Evolutionary conservation across 768 basidiomycete genomes (phyloP).

Genomic region (Mycena indigotica): DNA sequence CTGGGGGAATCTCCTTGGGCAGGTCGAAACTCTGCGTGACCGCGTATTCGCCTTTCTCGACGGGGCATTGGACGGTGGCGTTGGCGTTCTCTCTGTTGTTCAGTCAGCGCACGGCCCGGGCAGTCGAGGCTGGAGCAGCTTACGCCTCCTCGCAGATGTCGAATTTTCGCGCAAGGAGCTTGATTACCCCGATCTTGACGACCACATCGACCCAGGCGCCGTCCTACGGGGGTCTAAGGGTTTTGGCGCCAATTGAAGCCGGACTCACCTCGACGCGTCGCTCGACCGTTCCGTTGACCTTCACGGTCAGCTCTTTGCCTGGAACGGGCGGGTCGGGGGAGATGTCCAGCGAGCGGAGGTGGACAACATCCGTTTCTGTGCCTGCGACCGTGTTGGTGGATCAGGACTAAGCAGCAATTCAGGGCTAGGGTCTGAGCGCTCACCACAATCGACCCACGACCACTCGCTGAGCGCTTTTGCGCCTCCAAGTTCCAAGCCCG

Average conservation of each 20-base stretch:
- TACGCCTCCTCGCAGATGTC: conserved; percentile 92
- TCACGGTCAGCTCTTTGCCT: conserved; percentile 84
- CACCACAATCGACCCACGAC: too few relatives aligned
- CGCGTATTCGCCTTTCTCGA: conserved; percentile 67
- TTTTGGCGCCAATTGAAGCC: neutral
- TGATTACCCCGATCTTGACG: conserved; percentile 91
- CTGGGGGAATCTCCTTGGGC: conserved; percentile 89
- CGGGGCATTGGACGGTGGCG: conserved; percentile 82
- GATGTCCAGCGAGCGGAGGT: conserved; percentile 70
- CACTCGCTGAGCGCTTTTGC: too few relatives aligned
- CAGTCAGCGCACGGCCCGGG: neutral
- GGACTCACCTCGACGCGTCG: conserved; percentile 64
- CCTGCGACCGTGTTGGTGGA: too few relatives aligned
- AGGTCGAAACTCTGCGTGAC: conserved; percentile 84
- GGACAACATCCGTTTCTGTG: conserved; percentile 43
- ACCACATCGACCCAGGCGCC: conserved; percentile 88
- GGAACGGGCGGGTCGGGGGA: conserved; percentile 89
- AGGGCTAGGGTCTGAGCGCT: too few relatives aligned
- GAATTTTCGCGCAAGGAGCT: conserved; percentile 76
- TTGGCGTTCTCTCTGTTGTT: conserved; percentile 56
- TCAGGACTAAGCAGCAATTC: too few relatives aligned
- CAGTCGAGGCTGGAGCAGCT: neutral
- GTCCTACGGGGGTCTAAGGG: conserved; percentile 51
- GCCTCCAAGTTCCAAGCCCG: too few relatives aligned
- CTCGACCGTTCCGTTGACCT: conserved; percentile 60